Conservation (phyloP, 495 filamentous ascomycete genomes). For the Tetracladium setigerum region DNA sequence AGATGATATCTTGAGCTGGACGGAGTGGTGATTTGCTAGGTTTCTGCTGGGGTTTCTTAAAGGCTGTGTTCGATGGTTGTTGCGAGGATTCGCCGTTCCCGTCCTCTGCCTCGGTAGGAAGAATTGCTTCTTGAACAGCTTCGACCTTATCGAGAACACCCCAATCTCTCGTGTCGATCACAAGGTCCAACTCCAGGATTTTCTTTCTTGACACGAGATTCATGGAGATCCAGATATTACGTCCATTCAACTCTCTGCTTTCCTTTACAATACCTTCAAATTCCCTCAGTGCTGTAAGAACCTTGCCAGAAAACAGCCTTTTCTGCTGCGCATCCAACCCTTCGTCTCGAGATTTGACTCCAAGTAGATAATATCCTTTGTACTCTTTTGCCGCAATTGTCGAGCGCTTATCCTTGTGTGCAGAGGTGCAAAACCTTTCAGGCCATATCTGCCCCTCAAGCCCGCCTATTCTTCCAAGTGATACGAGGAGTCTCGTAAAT, state of each 20-base stretch:
- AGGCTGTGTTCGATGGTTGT: no score
- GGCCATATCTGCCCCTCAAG: slow-evolving; percentile 51
- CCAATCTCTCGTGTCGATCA: slow-evolving; percentile 42
- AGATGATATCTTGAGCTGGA: slow-evolving; percentile 55
- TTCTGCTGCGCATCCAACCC: slow-evolving; percentile 24
- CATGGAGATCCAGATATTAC: slow-evolving; percentile 2
- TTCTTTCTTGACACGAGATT: slow-evolving; percentile 14
- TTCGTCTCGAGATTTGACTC: slow-evolving; percentile 31
- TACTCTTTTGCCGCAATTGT: slow-evolving; percentile 12
- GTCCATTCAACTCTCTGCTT: background rate
- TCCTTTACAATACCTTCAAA: slow-evolving; percentile 31
- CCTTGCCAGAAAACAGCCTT: slow-evolving; percentile 21
- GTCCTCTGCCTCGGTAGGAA: no score
- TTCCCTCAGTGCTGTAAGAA: slow-evolving; percentile 32
- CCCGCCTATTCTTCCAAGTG: background rate
- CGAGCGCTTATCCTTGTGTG: slow-evolving; percentile 1
- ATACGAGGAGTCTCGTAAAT: slow-evolving; percentile 16
- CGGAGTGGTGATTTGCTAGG: slow-evolving; percentile 35
- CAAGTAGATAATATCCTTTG: slow-evolving; percentile 48
- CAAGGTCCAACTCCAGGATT: slow-evolving; percentile 28
- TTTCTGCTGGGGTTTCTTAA: no score
- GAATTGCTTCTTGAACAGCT: no score
- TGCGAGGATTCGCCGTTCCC: background rate
- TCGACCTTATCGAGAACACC: slow-evolving; percentile 18
- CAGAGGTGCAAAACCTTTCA: slow-evolving; percentile 37